Evolutionary conservation across 768 basidiomycete genomes (phyloP), one percentile per base, ranked within the genome.

Genomic region (Pisolithus marmoratus): DNA sequence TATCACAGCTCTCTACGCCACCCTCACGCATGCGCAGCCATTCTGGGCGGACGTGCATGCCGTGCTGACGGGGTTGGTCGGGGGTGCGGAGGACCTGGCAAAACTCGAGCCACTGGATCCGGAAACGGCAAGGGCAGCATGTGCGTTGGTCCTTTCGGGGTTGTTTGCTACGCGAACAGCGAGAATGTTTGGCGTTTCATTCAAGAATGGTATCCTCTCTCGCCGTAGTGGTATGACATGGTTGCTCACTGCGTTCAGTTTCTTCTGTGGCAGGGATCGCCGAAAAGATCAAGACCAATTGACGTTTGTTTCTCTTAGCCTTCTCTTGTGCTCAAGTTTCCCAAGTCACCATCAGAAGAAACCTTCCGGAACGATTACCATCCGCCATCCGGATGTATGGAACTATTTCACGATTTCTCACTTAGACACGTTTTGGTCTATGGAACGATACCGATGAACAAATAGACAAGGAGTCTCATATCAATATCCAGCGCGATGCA

Each of bases 1-100:
- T 58, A 71, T 84, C 59, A 91, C 90, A 11, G 87, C 75, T 1
- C 63, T 94, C 9, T 94, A 90, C 63, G 84, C 92, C 49, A 78
- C 84, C 52, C 76, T 94, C 48, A 93, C 91, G 8, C 90, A 93
- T 56, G 84, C 88, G 2, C 91, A 94, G 63, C 87, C 91, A 0
- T 87, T 87, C 66, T 94, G 84, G 85, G 80, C 77, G 1, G 80
- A 85, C 26, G 49, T 76, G 38, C 83, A 86, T 56, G 54, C 63
- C 5, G 61, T 82, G 17, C 58, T 85, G 9, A 65, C 74, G 9
- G 71, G 74, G 6, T 58, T 77, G 49, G 69, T 81, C 23, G 81
- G 82, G 11, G 65, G 63, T 23, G 70, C 70, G 23, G 40, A 41
- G 19, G 43, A 15, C 8, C 17, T 31, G 29, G 46, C 46, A 23